Conservation (phyloP, 1,139 yeast genomes). For the Scheffersomyces insectosa region DNA sequence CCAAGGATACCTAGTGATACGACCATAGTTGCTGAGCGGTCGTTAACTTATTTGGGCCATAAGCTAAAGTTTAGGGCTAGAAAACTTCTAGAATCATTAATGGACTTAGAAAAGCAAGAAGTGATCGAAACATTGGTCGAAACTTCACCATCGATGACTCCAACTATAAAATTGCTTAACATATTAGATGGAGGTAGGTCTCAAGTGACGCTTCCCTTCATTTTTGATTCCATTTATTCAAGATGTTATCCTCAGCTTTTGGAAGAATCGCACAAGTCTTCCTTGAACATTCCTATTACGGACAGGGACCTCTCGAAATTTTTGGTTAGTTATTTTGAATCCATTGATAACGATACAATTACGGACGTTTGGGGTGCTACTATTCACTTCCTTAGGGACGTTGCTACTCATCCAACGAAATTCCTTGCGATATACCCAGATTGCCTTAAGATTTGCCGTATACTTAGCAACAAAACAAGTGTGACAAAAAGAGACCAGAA, state of each 20-base stretch:
- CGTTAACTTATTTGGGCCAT: conserved; percentile 61
- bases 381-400: conserved; percentile 59
- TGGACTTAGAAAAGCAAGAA: conserved; percentile 71
- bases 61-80: conserved; percentile 74
- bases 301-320: conserved; percentile 50
- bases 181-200: conserved; percentile 86
- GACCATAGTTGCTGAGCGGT: conserved; percentile 30
- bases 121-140: conserved; percentile 65
- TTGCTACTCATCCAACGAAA: conserved; percentile 44
- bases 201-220: conserved; percentile 68
- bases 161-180: conserved; percentile 55
- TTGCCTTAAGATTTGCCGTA: conserved; percentile 49
- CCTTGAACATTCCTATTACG: conserved; percentile 42
- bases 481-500: conserved; percentile 63
- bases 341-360: conserved; percentile 72
- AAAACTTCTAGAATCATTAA: conserved; percentile 66
- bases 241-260: conserved; percentile 33
- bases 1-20: conserved; percentile 18
- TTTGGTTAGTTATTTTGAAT: conserved; percentile 56
- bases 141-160: conserved; percentile 20
- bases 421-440: conserved; percentile 55
- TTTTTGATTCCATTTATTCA: conserved; percentile 55
- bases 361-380: conserved; percentile 72
- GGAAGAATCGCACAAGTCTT: conserved; percentile 38
- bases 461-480: conserved; percentile 56